Percentiles rank a stretch among this genome's conserved stretches.
Evolutionary conservation across 805 yeast species (phyloP).

Genomic region (Cyberlindnera petersonii): DNA sequence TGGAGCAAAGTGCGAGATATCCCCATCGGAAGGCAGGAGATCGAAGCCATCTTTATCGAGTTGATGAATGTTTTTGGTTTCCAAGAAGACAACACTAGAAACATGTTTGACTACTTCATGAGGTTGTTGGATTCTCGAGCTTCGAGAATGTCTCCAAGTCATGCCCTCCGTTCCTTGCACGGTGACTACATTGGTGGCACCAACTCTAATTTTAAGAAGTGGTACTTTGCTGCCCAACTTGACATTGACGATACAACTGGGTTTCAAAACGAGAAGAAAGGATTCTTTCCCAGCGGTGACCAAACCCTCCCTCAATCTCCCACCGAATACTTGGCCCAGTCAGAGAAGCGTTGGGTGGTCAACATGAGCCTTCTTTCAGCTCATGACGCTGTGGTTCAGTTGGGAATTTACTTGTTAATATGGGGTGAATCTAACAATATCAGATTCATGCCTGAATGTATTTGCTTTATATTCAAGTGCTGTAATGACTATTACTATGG

Average conservation of each 20-base stretch:
- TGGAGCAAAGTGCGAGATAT: slow-evolving; percentile 41
- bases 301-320: no score
- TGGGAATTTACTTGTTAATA: slow-evolving; percentile 65
- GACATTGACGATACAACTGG: slow-evolving; percentile 53
- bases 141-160: slow-evolving; percentile 53
- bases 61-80: slow-evolving; percentile 59
- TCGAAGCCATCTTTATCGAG: slow-evolving; percentile 52
- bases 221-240: slow-evolving; percentile 75
- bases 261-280: slow-evolving; percentile 26
- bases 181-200: slow-evolving; percentile 74
- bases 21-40: slow-evolving; percentile 50
- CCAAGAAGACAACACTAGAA: slow-evolving; percentile 59
- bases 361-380: slow-evolving; percentile 49
- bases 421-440: slow-evolving; percentile 93
- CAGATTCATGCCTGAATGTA: slow-evolving; percentile 85
- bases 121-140: slow-evolving; percentile 64
- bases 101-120: slow-evolving; percentile 65
- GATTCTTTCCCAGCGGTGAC: neutral
- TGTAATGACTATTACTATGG: slow-evolving; percentile 65
- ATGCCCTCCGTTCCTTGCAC: slow-evolving; percentile 58
- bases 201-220: slow-evolving; percentile 63
- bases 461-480: slow-evolving; percentile 80
- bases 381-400: slow-evolving; percentile 54
- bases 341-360: slow-evolving; percentile 47
- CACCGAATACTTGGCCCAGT: slow-evolving; percentile 33